A percentile compares a stretch with the other conserved stretches of the same genome.
phyloP scores from a whole-genome alignment of 306 rosid species.

The Malus orientalis region DNA sequence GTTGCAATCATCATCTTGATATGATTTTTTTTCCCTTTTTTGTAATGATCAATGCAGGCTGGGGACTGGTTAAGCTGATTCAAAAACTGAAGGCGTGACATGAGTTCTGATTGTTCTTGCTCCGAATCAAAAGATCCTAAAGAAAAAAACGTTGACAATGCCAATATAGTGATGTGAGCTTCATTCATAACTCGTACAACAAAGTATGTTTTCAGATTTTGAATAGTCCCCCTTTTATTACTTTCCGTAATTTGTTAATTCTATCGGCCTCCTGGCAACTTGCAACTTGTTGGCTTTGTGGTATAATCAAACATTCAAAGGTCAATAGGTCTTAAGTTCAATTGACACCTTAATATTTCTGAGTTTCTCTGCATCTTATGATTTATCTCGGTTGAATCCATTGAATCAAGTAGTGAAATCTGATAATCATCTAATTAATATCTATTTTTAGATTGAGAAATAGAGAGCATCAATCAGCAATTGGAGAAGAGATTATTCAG shows the following conservation, averaged over 20 bases:
- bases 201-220: not conserved
- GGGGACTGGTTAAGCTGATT: not conserved
- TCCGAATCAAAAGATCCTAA: not conserved
- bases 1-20: not conserved
- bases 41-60: not conserved
- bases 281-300: not conserved
- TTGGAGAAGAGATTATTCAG: not conserved
- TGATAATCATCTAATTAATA: not conserved
- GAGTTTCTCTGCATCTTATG: not conserved
- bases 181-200: not conserved
- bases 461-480: not conserved
- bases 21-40: not conserved
- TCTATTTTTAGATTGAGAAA: not conserved
- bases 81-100: not conserved
- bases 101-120: conserved; percentile 3
- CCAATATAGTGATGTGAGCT: not conserved
- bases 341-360: no score
- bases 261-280: not conserved
- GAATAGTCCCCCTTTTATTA: not conserved
- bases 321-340: not conserved
- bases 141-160: not conserved
- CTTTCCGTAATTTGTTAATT: not conserved
- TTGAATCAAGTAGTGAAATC: not conserved
- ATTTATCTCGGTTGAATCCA: not conserved
- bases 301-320: not conserved